Evolutionary conservation across 2,329 filamentous ascomycete species (phyloP).

Genomic region (Trichoderma guizhouense): DNA sequence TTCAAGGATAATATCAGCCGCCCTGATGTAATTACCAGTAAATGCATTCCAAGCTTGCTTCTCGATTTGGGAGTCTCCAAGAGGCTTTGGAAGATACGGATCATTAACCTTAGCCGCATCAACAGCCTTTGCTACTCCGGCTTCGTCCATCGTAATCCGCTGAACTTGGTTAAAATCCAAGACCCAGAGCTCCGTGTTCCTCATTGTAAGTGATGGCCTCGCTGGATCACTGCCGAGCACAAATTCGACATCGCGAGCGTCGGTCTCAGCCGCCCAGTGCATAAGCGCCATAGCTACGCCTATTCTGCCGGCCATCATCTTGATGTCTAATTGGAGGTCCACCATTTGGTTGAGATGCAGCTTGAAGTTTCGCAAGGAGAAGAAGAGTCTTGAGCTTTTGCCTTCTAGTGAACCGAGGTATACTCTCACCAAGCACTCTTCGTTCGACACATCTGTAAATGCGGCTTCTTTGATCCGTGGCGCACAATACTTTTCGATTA

Average conservation of each 20-base stretch:
- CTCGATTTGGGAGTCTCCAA: neutral
- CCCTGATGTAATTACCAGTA: neutral
- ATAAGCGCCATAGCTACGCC: conserved; percentile 29
- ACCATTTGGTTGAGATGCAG: conserved; percentile 32
- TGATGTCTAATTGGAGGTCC: conserved; percentile 25
- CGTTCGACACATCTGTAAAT: conserved; percentile 20
- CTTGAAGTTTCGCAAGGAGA: conserved; percentile 33
- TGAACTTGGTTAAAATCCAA: conserved; percentile 33
- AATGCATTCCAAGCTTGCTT: conserved; percentile 20
- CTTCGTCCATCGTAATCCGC: conserved; percentile 23
- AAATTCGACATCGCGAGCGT: conserved; percentile 34
- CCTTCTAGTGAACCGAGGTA: conserved; percentile 24
- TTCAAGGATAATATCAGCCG: neutral
- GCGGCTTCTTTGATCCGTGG: conserved; percentile 9
- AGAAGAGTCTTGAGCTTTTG: conserved; percentile 19
- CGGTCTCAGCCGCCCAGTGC: conserved; percentile 31
- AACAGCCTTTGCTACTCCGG: conserved; percentile 23
- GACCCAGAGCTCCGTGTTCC: conserved; percentile 14
- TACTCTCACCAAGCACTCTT: conserved; percentile 24
- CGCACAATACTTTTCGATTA: conserved; percentile 25
- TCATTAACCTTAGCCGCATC: conserved; percentile 24
- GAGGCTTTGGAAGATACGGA: conserved; percentile 25
- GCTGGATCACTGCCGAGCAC: conserved; percentile 27
- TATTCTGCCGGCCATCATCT: conserved; percentile 25
- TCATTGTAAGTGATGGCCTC: neutral